Evolutionary conservation across 768 basidiomycete genomes (phyloP), one percentile per base, ranked within the genome.

Genomic region (button mushroom (Agaricus bisporus)): DNA sequence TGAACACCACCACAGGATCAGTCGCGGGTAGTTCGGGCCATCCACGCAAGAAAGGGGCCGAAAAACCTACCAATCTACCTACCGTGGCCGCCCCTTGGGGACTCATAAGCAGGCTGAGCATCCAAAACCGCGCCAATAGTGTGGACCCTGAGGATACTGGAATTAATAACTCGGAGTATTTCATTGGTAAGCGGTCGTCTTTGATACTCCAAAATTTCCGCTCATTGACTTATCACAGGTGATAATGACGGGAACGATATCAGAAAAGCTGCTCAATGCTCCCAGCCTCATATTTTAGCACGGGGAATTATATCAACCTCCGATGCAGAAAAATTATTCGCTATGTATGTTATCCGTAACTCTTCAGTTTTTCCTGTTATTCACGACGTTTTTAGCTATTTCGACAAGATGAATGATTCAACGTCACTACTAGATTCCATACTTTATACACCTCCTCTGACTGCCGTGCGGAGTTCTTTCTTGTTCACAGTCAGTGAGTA

Each of bases 401-500:
- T 87, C 59, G 80, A 86, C 47, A 77, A 80, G 59, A 89, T 92
- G 79, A 91, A 91, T 61, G 70, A 80, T 7, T 90, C 88, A 0
- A 70, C 90, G 17, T 91, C 85, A 2, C 65, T 95, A 22, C 71
- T 95, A 18, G 93, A 95, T 59, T 85, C 87, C 9, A 77, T 79
- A 29, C 76, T 95, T 18, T 94, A 98, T 64, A 93, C 91, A 0
- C 86, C 92, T 5, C 85, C 86, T 49, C 78, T 76, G 58, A 88
- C 89, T 1, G 86, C 83, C 58, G 83, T 83, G 67, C 81, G 94
- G 18, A 91, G 87, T 61, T 91, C 93, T 2, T 95, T 95, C 73
- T 67, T 98, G 36, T 93, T 95, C 68, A 95, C 94, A 29, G 90
- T 92, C 54, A 81, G 89, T 91, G 61, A 79, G 83, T 81, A 58